A percentile compares a stretch with the other conserved stretches of the same genome.
These are phyloP conservation scores for Ilex aquifolium DNA, from an alignment of 257 asterid genomes.

Conservation along the genomic window DNA sequence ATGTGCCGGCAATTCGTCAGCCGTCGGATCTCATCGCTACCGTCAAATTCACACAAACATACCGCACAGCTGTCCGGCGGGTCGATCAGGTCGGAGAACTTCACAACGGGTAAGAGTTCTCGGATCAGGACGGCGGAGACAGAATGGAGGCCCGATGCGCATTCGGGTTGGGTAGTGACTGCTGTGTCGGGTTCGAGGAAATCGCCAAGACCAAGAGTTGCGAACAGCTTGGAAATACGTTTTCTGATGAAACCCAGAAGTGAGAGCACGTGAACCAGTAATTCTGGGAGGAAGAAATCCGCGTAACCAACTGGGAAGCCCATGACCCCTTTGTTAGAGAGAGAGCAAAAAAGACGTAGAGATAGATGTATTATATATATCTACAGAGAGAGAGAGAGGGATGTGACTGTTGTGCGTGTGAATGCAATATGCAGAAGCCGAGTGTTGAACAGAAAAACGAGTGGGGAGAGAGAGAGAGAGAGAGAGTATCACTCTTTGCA, in stretches of 20 bases:
- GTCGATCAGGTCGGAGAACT: constrained; percentile 51
- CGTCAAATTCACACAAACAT: constrained; percentile 72
- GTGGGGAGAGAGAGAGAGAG: background rate
- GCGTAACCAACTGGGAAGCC: constrained; percentile 87
- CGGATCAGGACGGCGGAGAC: constrained; percentile 69
- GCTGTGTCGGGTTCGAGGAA: constrained; percentile 37
- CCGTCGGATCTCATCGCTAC: constrained; percentile 88
- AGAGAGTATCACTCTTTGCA: background rate
- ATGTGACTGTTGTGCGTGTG: background rate
- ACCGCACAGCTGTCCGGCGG: constrained; percentile 89
- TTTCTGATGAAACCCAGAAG: constrained; percentile 47
- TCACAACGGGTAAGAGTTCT: constrained; percentile 79
- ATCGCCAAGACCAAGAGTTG: constrained; percentile 53
- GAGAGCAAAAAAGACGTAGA: background rate
- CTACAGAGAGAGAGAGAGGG: background rate
- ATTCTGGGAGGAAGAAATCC: constrained; percentile 67
- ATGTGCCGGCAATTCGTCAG: constrained; percentile 73
- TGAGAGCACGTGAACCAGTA: constrained; percentile 48
- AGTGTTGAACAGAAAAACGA: background rate
- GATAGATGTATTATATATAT: background rate
- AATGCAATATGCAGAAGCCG: background rate
- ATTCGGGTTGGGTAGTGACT: constrained; percentile 15
- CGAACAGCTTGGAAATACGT: constrained; percentile 25
- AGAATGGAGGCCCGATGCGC: constrained; percentile 37
- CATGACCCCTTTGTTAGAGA: constrained; percentile 24